Conservation (phyloP, 345 rosid genomes). For the Rhodamnia argentea region DNA sequence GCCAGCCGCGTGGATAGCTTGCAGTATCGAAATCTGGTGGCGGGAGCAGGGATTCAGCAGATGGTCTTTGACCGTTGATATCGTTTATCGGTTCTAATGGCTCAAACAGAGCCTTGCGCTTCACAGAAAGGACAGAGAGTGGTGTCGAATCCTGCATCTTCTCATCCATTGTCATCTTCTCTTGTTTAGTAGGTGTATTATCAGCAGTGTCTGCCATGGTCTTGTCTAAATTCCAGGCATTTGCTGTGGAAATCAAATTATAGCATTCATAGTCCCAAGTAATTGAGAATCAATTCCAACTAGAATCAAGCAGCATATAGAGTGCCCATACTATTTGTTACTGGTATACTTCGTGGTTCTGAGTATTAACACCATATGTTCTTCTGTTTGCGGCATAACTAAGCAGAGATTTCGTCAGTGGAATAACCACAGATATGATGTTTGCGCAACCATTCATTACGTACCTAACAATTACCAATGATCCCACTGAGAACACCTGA, state of each 20-base stretch:
- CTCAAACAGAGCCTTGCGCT: slow-evolving; percentile 79
- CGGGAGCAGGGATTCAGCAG: slow-evolving; percentile 70
- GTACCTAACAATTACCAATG: neutral
- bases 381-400: neutral
- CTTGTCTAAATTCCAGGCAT: slow-evolving; percentile 34
- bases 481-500: neutral
- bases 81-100: slow-evolving; percentile 58
- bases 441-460: neutral
- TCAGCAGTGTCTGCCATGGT: slow-evolving; percentile 13
- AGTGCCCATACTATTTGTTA: neutral
- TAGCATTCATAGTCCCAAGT: neutral
- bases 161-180: slow-evolving; percentile 19
- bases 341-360: neutral
- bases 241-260: slow-evolving; percentile 23
- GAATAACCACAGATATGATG: neutral
- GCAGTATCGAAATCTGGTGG: slow-evolving; percentile 88
- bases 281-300: slow-evolving; percentile 8
- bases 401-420: neutral
- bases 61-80: slow-evolving; percentile 32
- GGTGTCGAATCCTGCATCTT: slow-evolving; percentile 22
- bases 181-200: slow-evolving; percentile 35
- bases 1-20: slow-evolving; percentile 80
- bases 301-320: slow-evolving; percentile 4
- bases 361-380: neutral
- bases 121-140: slow-evolving; percentile 44